phyloP scores from a whole-genome alignment of 805 yeast species.

The Candida koratica region DNA sequence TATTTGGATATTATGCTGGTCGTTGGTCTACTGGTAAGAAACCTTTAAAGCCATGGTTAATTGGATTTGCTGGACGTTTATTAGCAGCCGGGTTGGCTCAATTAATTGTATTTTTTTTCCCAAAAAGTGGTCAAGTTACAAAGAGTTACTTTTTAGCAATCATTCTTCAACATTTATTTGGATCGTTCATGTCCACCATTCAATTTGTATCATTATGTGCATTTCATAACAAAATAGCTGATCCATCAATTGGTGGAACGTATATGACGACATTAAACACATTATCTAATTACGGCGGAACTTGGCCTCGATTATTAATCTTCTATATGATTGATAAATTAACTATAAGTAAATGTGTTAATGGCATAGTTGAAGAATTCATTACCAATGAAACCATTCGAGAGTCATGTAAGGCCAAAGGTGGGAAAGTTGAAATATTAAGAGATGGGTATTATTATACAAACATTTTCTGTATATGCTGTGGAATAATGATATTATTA shows the following conservation, averaged over 20 bases:
- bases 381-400: constrained; percentile 36
- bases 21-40: constrained; percentile 82
- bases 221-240: constrained; percentile 93
- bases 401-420: constrained; percentile 45
- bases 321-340: constrained; percentile 75
- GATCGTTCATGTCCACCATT: constrained; percentile 90
- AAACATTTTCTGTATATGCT: constrained; percentile 61
- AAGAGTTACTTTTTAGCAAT: constrained; percentile 61
- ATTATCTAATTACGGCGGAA: constrained; percentile 89
- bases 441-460: constrained; percentile 85
- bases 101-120: constrained; percentile 67
- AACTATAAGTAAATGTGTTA: constrained; percentile 60
- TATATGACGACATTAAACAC: constrained; percentile 97
- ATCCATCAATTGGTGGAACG: constrained; percentile 94
- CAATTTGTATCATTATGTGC: constrained; percentile 94
- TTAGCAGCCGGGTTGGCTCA: constrained; percentile 74
- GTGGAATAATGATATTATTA: constrained; percentile 64
- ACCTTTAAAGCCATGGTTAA: constrained; percentile 85
- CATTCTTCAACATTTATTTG: constrained; percentile 75
- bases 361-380: constrained; percentile 9
- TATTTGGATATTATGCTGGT: constrained; percentile 94
- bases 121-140: constrained; percentile 48
- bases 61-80: constrained; percentile 80
- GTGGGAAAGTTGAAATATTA: constrained; percentile 52
- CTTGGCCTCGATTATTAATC: constrained; percentile 91